Conservation (phyloP, 2,329 filamentous ascomycete genomes). For the Exophiala dermatitidis region DNA sequence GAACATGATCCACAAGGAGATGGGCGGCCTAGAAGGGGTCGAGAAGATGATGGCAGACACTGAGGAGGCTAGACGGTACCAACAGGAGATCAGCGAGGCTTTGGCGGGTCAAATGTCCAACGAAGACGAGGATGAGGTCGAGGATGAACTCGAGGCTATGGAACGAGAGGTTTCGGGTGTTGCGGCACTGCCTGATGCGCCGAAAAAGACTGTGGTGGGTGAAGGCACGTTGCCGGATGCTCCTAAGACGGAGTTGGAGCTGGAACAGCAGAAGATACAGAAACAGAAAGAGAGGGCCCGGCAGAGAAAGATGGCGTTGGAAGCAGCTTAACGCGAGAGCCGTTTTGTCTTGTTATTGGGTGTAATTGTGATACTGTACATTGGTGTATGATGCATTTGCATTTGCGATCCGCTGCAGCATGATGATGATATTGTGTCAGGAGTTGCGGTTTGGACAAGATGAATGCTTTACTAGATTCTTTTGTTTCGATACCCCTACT, state of each 20-base stretch:
- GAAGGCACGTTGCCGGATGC: conserved; percentile 33
- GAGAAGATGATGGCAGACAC: conserved; percentile 93
- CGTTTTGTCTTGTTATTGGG: conserved; percentile 8
- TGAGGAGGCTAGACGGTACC: conserved; percentile 84
- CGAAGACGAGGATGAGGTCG: conserved; percentile 94
- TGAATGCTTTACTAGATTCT: too few relatives aligned
- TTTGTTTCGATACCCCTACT: not conserved
- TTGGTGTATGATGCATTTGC: too few relatives aligned
- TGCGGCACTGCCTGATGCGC: conserved; percentile 32
- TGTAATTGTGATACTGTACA: not conserved
- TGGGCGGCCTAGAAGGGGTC: conserved; percentile 88
- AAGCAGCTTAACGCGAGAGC: conserved; percentile 22
- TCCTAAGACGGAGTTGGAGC: conserved; percentile 32
- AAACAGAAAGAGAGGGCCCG: conserved; percentile 31
- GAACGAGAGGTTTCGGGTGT: conserved; percentile 53
- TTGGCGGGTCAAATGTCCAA: conserved; percentile 81
- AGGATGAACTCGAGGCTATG: conserved; percentile 83
- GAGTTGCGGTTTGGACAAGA: too few relatives aligned
- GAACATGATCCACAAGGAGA: conserved; percentile 86
- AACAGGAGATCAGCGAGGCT: conserved; percentile 92
- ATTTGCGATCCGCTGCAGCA: too few relatives aligned
- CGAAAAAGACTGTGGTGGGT: conserved; percentile 23
- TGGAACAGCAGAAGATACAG: conserved; percentile 29
- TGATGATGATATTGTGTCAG: too few relatives aligned
- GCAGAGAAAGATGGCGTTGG: conserved; percentile 29